phyloP scores from a whole-genome alignment of 495 filamentous ascomycete species.

The Neurospora sp. region DNA sequence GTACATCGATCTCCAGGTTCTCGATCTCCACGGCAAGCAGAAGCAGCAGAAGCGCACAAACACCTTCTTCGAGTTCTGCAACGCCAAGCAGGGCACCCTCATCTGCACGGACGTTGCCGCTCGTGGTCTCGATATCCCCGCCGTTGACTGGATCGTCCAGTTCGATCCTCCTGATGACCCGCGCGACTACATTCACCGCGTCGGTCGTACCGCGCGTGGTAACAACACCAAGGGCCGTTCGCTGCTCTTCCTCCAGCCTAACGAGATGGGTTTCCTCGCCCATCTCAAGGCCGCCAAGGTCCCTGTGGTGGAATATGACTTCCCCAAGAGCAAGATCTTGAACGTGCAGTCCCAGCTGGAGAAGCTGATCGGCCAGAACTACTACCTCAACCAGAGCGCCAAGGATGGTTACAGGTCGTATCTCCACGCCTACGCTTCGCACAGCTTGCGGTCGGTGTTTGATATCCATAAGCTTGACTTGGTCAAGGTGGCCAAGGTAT shows the following conservation, averaged over 20 bases:
- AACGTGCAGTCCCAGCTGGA: constrained; percentile 95
- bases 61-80: constrained; percentile 97
- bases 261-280: constrained; percentile 83
- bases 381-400: constrained; percentile 82
- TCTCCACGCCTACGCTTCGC: constrained; percentile 87
- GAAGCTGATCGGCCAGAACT: constrained; percentile 87
- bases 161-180: constrained; percentile 92
- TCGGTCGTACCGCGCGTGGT: constrained; percentile 88
- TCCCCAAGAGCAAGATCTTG: constrained; percentile 81
- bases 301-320: constrained; percentile 92
- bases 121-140: constrained; percentile 84
- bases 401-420: constrained; percentile 69
- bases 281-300: constrained; percentile 88
- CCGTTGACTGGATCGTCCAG: constrained; percentile 92
- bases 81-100: constrained; percentile 78
- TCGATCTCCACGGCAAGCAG: constrained; percentile 82
- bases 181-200: constrained; percentile 90
- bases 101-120: constrained; percentile 97
- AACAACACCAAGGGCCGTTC: constrained; percentile 72
- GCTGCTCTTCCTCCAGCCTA: constrained; percentile 85
- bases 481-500: constrained; percentile 72
- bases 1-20: constrained; percentile 92
- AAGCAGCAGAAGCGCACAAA: constrained; percentile 97
- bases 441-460: constrained; percentile 81
- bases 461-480: constrained; percentile 91